Evolutionary conservation across 2,329 filamentous ascomycete species (phyloP), one percentile per base, ranked within the genome.

Genomic region (Ascomycota sp.): DNA sequence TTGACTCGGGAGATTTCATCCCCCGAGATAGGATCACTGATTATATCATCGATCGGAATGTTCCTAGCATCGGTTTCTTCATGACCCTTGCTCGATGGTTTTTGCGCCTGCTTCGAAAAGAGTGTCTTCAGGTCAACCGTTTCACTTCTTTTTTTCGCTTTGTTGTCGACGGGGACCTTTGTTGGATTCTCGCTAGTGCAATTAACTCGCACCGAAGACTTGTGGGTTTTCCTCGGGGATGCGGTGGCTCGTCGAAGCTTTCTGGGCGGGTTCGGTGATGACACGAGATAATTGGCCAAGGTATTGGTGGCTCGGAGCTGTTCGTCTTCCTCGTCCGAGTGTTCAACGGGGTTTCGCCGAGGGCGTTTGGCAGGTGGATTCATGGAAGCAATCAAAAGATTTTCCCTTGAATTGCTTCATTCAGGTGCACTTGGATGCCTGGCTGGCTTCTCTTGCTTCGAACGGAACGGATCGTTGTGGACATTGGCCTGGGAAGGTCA

Each of bases 51-150:
- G 21, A 57, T 39, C 8, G 46, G 40, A 13, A 43, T 33, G 23
- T 38, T 36, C 27, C 41, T 43, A n/a, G n/a, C n/a, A n/a, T 28
- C 40, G 42, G 11, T 48, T 47, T 27, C 41, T 44, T 7, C 38
- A 37, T 3, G 43, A 42, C n/a, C 48, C 43, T 2, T 47, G 31
- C 46, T 50, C 22, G 53, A 44, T 13, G 55, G 55, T 24, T 56
- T 59, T 36, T 70, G 63, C 7, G 61, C 61, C 43, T 75, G 70
- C 29, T 60, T 70, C 12, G 68, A 70, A 38, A 75, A 75, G 12
- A 75, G 55, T 0, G 64, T 59, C 40, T 62, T 55, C 10, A 75
- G 52, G 38, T 75, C 63, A 4, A 57, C 66, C 6, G 61, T 63
- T 36, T 62, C 66, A 5, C 57, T 60, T 37, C 59, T 66, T 30